Conservation (phyloP, 176 grass and related monocot genomes). For the Juncus effusus region DNA sequence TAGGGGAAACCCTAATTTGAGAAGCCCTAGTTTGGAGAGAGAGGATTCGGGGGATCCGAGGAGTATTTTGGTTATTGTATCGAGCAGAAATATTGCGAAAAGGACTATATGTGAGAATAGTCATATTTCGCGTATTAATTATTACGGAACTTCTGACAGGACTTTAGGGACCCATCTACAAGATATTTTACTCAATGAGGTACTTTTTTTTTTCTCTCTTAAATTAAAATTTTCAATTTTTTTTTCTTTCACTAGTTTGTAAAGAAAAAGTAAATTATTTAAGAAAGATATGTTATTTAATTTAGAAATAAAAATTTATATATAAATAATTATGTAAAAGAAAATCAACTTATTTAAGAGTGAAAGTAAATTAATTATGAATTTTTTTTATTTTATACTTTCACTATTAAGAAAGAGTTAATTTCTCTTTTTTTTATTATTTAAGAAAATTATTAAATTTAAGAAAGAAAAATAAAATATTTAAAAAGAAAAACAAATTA, state of each 20-base stretch:
- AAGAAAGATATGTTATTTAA: background rate
- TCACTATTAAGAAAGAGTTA: too few species aligned
- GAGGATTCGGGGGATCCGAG: constrained; percentile 43
- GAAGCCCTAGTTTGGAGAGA: constrained; percentile 22
- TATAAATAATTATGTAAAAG: too few species aligned
- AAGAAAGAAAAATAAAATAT: too few species aligned
- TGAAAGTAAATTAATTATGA: too few species aligned
- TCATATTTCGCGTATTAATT: constrained; percentile 89
- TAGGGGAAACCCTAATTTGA: constrained; percentile 5
- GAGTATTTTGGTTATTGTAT: constrained; percentile 67
- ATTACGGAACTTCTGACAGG: constrained; percentile 76
- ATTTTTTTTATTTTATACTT: too few species aligned
- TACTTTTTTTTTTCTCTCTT: constrained; percentile 37
- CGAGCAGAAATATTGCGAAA: constrained; percentile 72
- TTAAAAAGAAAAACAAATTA: too few species aligned
- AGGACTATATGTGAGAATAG: constrained; percentile 66
- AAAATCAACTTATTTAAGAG: too few species aligned
- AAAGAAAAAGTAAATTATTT: background rate
- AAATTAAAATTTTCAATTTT: constrained; percentile 27
- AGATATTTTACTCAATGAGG: constrained; percentile 81
- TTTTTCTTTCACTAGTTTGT: constrained; percentile 3
- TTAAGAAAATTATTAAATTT: too few species aligned
- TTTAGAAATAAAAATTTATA: too few species aligned
- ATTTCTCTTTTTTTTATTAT: too few species aligned
- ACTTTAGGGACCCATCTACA: constrained; percentile 75